These are phyloP conservation scores for Pseudocercospora ulei DNA, from an alignment of 2,329 filamentous ascomycete species.

Conservation along the genomic window DNA sequence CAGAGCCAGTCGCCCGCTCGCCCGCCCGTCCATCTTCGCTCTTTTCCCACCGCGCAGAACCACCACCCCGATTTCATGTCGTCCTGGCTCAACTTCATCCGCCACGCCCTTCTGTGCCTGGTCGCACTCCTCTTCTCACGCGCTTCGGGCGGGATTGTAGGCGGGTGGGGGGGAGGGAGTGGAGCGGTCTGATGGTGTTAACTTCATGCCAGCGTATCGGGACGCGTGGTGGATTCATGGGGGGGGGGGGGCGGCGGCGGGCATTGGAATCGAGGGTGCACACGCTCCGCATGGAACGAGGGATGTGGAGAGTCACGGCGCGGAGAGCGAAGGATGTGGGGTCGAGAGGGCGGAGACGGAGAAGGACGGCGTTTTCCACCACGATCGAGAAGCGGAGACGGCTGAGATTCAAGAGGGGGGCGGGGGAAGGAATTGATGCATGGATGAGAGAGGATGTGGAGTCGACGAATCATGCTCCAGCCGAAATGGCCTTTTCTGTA, in stretches of 20 bases:
- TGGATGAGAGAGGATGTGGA: no score
- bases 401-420: conserved; percentile 12
- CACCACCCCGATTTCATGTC: no score
- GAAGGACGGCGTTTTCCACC: conserved; percentile 18
- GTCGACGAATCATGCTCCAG: no score
- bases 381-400: conserved; percentile 13
- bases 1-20: no score
- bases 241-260: conserved; percentile 44
- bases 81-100: no score
- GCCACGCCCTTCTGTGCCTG: conserved; percentile 43
- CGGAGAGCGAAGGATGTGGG: conserved; percentile 4
- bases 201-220: conserved; percentile 57
- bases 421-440: conserved; percentile 6
- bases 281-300: conserved; percentile 9
- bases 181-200: no score
- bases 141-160: no score
- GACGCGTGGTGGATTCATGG: no score
- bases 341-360: conserved; percentile 11
- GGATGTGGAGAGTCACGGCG: conserved; percentile 28
- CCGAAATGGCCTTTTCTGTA: no score
- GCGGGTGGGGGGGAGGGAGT: no score
- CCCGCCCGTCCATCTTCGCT: no score
- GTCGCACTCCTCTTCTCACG: conserved; percentile 39
- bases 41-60: no score
- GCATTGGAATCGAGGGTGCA: not conserved